Percentiles rank a stretch among this genome's conserved stretches.
Evolutionary conservation across 148 eudicot species (phyloP).

Genomic region (Rhododendron williamsianum): DNA sequence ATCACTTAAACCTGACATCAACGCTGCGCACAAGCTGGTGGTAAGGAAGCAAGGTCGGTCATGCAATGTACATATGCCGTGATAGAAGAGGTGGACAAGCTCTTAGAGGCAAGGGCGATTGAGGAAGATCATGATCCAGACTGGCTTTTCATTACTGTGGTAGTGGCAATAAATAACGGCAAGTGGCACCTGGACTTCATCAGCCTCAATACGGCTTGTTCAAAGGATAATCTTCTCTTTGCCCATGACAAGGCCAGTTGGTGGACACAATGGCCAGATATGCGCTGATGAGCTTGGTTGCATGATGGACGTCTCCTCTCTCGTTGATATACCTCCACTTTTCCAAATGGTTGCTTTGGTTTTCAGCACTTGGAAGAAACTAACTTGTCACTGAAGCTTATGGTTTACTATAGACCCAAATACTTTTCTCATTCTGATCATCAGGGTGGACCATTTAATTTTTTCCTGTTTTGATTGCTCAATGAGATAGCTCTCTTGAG

Average conservation of each 20-base stretch:
- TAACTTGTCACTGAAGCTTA: neutral
- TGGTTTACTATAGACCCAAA: neutral
- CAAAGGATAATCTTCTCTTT: neutral
- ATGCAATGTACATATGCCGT: neutral
- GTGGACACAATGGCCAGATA: neutral
- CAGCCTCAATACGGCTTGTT: neutral
- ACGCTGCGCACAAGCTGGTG: neutral
- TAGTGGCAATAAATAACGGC: neutral
- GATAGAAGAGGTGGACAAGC: neutral
- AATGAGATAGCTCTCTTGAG: neutral
- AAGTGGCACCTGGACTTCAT: neutral
- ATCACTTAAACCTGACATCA: neutral
- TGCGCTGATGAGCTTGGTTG: neutral
- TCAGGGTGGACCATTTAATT: neutral
- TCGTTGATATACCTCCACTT: neutral
- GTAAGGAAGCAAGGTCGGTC: neutral
- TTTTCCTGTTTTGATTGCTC: neutral
- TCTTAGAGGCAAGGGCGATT: neutral
- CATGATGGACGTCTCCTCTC: neutral
- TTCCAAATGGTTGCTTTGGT: slow-evolving; percentile 4
- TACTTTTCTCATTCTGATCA: neutral
- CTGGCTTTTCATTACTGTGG: neutral
- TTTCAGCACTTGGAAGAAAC: neutral
- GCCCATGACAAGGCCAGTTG: neutral
- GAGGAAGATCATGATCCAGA: neutral